Evolutionary conservation across 2,329 filamentous ascomycete species (phyloP).

Genomic region (Aspergillus neoniger): DNA sequence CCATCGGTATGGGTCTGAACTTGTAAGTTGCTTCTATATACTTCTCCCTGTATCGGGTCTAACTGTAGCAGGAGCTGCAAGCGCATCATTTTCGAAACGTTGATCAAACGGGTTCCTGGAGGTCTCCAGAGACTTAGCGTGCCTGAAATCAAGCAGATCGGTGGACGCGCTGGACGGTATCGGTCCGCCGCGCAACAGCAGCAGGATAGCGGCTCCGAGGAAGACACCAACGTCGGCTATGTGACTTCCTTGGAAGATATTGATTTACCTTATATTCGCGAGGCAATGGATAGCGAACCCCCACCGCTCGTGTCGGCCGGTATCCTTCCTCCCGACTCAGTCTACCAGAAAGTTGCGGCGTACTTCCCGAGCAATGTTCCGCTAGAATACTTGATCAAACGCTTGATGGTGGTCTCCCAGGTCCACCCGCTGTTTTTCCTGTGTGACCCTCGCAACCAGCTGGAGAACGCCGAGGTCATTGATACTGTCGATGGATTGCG

Average conservation of each 20-base stretch:
- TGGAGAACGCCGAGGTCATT: conserved; percentile 72
- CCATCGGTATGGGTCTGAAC: conserved; percentile 96
- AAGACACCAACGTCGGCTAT: conserved; percentile 57
- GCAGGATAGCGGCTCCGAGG: conserved; percentile 16
- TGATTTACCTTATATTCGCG: conserved; percentile 65
- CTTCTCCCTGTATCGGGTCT: neutral
- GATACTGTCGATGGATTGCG: conserved; percentile 68
- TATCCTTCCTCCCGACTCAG: conserved; percentile 68
- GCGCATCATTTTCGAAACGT: conserved; percentile 81
- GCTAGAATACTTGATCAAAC: conserved; percentile 78
- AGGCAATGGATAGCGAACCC: conserved; percentile 65
- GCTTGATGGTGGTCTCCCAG: conserved; percentile 68
- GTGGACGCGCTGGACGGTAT: conserved; percentile 85
- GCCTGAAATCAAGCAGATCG: conserved; percentile 92
- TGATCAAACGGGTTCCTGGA: conserved; percentile 69
- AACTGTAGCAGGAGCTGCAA: conserved; percentile 65
- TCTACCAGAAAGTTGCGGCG: conserved; percentile 73
- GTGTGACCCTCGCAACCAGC: conserved; percentile 62
- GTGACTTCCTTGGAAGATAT: conserved; percentile 75
- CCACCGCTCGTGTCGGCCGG: conserved; percentile 70
- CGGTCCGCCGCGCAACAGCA: conserved; percentile 65
- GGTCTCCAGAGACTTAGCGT: conserved; percentile 61
- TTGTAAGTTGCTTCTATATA: conserved; percentile 55
- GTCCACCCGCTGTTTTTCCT: conserved; percentile 70
- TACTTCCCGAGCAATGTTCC: conserved; percentile 82